Evolutionary conservation across 805 yeast genomes (phyloP), one percentile per base, ranked within the genome.

Genomic region (Wickerhamiella sergipiensis): DNA sequence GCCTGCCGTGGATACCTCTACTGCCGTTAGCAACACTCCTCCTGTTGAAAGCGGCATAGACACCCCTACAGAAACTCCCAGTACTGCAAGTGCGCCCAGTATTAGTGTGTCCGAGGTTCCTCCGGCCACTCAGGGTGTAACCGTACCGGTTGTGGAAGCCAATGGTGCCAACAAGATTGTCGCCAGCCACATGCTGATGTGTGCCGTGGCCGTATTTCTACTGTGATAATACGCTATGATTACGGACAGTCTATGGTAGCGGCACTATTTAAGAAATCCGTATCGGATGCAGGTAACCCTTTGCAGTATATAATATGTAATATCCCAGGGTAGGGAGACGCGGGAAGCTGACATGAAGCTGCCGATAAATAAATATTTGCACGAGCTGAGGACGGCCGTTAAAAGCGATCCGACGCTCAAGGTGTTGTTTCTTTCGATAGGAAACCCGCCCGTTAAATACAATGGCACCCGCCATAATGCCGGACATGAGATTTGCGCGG

Each of bases 401-500:
- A 45, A 50, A 6, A 24, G 17, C 6, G 51, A 45, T 38, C 55
- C 56, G 15, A 31, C 52, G 5, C 31, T 46, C 12, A 53, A 53
- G 17, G 47, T 60, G 18, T 40, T 57, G 3, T 48, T 55, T 42
- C 36, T 64, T 8, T 79, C 86, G 0, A 67, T 87, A 2, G 95
- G 95, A 0, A 87, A 87, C 59, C 95, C 95, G 0, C 85, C 80
- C 50, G 73, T 78, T 0, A 65, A 71, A 47, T 85, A 74, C 57
- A 65, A 66, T 7, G 70, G 71, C 6, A 83, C 95, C 0, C 69
- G 95, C 36, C 96, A 87, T 61, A 85, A 82, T 53, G 85, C 81
- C 0, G 96, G 95, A 1, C 85, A 84, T 55, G 62, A 72, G 47
- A 62, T 79, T 38, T 66, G 80, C 39, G 69, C 80, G 36, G 38